Base-by-base conservation (phyloP, 2,329 filamentous ascomycete species). In the Sporothrix mexicana region DNA sequence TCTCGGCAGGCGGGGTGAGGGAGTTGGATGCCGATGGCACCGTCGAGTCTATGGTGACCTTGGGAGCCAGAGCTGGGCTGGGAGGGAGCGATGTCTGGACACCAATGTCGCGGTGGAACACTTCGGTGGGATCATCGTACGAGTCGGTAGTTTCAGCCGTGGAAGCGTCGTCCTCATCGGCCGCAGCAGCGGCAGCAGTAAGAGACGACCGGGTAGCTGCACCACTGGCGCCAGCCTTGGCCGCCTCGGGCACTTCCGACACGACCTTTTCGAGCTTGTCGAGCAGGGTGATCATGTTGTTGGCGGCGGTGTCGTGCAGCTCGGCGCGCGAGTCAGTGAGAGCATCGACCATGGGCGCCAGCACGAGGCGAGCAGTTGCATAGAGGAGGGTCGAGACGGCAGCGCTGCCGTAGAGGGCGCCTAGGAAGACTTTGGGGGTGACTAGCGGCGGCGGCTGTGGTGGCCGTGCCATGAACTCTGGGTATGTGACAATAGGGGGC, bases 91-190 rank as follows among this genome's bases (percentile, higher is more conserved):
- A 90, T 0, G 93, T 96, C 80, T 96, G 93, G 0, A 93, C 92
- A 75, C 92, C 92, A 74, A 93, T 87, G 78, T 96, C 93, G 62
- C 92, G 89, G 80, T 95, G 92, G 81, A 93, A 96, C 74, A 95
- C 87, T 80, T 95, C 93, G 0, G 91, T 90, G 0, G 93, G 93
- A 77, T 91, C 90, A 74, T 88, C 87, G 73, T 83, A 84, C 1
- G 71, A 74, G 36, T 85, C 86, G 77, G 83, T 86, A n/a, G 80
- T 80, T 59, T 80, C 77, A 73, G 83, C 83, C 45, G 79, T 79
- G 17, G 76, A 75, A 5, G 72, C 74, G 12, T 73, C 72, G 43
- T 72, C 73, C 10, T 69, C 57, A 8, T 75, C 73, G 43, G 55
- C 41, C 13, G 51, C 23, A 25, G 75, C 59, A 5, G 71, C 57